Base-by-base conservation (phyloP, 768 basidiomycete genomes). In the Hemileccinum impolitum region DNA sequence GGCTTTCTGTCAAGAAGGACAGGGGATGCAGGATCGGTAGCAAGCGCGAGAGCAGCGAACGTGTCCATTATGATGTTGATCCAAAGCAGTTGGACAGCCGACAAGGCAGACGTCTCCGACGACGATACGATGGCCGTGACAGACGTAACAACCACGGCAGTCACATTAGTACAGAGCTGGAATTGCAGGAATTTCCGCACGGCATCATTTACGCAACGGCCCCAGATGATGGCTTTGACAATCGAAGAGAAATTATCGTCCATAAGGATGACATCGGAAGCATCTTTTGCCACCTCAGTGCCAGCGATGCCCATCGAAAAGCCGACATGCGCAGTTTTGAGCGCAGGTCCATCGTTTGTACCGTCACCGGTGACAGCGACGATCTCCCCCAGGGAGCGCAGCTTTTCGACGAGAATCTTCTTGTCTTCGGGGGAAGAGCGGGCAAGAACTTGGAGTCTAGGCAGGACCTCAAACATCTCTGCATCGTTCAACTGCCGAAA, bases 11-110 rank as follows among this genome's bases (percentile, higher is more conserved):
- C 77, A 38, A 99, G 81, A 30, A 91, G 78, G 6, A 74, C 66
- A 40, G 84, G 84, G 2, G 85, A 82, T 1, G 96, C 94, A 9
- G 94, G 94, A 67, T 98, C 96, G 21, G 96, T 98, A 15, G 96
- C 95, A 43, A 99, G 81, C 12, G 96, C 96, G 43, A 98, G 83
- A 21, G 96, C 96, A 48, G 96, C 96, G 64, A 99, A 97, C 2
- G 93, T 95, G 65, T 96, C 94, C 94, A 95, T 95, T 67, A 95
- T 95, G 53, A 98, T 87, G 75, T 97, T 97, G 70, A 97, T 92
- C 94, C 96, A 99, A 18, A 99, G 81, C 6, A 99, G 72, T 65
- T 99, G 96, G 1, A 99, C 96, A 28, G 96, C 95, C 19, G 90
- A 86, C 25, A 99, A 74, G n/a, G 92, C 94, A 1, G 94, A 92